These are phyloP conservation scores for Lobosporangium transversale DNA, from an alignment of 192 early-diverging fungal species.

Conservation along the genomic window DNA sequence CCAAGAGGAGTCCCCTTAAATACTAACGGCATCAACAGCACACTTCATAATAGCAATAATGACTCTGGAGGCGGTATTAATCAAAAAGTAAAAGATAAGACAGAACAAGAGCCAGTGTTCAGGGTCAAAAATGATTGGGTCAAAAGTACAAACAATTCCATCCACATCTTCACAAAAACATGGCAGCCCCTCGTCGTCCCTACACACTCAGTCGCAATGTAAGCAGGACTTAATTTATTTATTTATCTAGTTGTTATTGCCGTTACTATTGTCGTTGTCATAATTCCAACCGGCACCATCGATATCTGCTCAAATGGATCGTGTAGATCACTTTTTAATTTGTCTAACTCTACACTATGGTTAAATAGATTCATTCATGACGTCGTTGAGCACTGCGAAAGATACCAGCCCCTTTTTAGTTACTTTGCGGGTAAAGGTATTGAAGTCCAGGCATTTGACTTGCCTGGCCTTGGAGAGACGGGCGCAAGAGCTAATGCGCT, in stretches of 20 bases:
- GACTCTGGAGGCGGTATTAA: no score
- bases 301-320: no score
- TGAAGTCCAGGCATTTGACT: conserved; percentile 42
- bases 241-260: no score
- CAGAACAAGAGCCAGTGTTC: conserved; percentile 7
- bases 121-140: conserved; percentile 34
- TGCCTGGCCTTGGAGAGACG: conserved; percentile 46
- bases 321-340: no score
- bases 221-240: conserved; percentile 3
- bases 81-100: not conserved
- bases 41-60: not conserved
- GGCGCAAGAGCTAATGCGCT: conserved; percentile 18
- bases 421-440: conserved; percentile 37
- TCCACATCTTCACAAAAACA: conserved; percentile 39
- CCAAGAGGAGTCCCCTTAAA: conserved; percentile 20
- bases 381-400: conserved; percentile 38
- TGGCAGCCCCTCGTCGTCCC: conserved; percentile 18
- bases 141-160: conserved; percentile 20
- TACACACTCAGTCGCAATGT: conserved; percentile 28
- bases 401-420: conserved; percentile 31
- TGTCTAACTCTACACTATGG: no score
- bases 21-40: not conserved
- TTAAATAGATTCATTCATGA: conserved; percentile 39
- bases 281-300: no score
- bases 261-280: no score